Evolutionary conservation across 2,329 filamentous ascomycete species (phyloP).

Genomic region (Apiospora pterosperma): DNA sequence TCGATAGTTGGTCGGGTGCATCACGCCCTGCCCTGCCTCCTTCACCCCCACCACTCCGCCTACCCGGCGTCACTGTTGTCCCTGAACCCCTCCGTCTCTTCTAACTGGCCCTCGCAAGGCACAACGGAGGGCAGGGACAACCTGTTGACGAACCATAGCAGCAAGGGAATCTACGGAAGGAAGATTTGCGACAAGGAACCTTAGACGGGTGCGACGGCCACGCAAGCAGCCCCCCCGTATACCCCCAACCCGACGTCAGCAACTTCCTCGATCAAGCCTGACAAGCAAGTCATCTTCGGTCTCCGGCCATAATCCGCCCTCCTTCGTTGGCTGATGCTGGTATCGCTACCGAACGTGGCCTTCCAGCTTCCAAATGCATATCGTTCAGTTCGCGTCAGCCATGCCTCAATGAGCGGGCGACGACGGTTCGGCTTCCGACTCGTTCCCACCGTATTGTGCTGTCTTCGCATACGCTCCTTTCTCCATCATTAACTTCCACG

Average conservation of each 20-base stretch:
- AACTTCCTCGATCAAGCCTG: neutral
- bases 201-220: neutral
- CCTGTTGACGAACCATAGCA: neutral
- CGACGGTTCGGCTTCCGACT: slow-evolving; percentile 16
- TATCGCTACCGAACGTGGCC: slow-evolving; percentile 1
- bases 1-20: neutral
- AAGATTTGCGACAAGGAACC: neutral
- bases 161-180: neutral
- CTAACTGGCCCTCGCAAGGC: slow-evolving; percentile 6
- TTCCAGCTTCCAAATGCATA: slow-evolving; percentile 35
- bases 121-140: slow-evolving; percentile 9
- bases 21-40: neutral
- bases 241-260: neutral
- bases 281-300: neutral
- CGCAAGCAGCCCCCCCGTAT: neutral
- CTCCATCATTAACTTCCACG: neutral
- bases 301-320: neutral
- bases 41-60: neutral
- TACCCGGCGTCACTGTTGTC: slow-evolving; percentile 7
- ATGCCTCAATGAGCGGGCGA: slow-evolving; percentile 41
- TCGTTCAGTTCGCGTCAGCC: slow-evolving; percentile 31
- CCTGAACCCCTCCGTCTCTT: slow-evolving; percentile 8
- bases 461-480: slow-evolving; percentile 22
- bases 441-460: slow-evolving; percentile 14
- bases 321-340: neutral